These are phyloP conservation scores for Calycina herbarum DNA, from an alignment of 2,329 filamentous ascomycete genomes.

Conservation along the genomic window DNA sequence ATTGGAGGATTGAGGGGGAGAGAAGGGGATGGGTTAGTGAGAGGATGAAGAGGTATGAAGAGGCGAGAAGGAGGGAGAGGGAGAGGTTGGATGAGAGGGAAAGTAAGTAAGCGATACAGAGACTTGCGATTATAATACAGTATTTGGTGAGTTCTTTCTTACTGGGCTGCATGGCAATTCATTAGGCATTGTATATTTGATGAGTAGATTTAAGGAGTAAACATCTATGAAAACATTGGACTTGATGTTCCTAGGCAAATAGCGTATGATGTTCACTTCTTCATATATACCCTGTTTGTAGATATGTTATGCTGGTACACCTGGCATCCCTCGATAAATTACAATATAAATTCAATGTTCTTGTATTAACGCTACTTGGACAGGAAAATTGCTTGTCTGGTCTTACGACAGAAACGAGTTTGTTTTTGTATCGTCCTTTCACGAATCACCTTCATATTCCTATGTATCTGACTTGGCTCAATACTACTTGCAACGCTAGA, in stretches of 20 bases:
- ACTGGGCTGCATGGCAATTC: neutral
- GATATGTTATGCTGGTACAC: too few relatives aligned
- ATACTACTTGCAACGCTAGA: too few relatives aligned
- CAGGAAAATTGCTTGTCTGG: too few relatives aligned
- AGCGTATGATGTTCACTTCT: neutral
- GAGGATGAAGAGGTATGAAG: slow-evolving; percentile 44
- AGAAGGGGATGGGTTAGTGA: slow-evolving; percentile 48
- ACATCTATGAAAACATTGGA: neutral
- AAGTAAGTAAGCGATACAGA: neutral
- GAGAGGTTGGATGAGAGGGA: slow-evolving; percentile 28
- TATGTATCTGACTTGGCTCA: too few relatives aligned
- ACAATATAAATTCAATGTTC: neutral
- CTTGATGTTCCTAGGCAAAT: neutral
- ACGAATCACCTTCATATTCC: too few relatives aligned
- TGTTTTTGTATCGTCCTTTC: too few relatives aligned
- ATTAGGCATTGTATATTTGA: neutral
- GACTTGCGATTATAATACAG: neutral
- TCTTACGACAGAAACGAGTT: too few relatives aligned
- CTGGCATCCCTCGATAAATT: too few relatives aligned
- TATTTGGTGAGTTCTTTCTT: neutral
- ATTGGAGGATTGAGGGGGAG: slow-evolving; percentile 48
- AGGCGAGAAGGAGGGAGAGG: slow-evolving; percentile 46
- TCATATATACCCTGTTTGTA: neutral
- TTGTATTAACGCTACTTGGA: too few relatives aligned
- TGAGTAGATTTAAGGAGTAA: neutral